Base-by-base conservation (phyloP, 192 early-diverging fungal genomes). In the Coemansia sp. region DNA sequence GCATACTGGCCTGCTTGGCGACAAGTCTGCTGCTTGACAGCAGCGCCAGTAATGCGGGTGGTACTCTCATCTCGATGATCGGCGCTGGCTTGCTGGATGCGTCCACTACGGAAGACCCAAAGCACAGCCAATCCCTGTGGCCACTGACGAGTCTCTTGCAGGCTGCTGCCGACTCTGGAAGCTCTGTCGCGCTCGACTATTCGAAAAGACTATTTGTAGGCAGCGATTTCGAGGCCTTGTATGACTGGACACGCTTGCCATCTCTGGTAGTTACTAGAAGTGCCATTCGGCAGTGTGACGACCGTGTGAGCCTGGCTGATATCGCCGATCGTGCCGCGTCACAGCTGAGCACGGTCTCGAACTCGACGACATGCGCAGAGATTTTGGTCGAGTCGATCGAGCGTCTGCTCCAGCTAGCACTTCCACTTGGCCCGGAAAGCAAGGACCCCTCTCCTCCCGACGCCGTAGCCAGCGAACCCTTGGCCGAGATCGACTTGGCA, bases 341-440 rank as follows among this genome's bases (percentile, higher is more conserved):
- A 19, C 38, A 34, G 22, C 44, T 79, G 22, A 24, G 35, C 3
- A 36, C 18, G 12, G 43, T 24, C 3, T 24, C 17, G 8, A 63
- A 68, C 29, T 21, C 57, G 24, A 32, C 19, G 21, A 40, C 63
- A 1, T 70, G 63, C 17, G 67, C 70, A 7, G 76, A 73, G 42
- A 54, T 79, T 22, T 11, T 73, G 22, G 65, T 68, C 11, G 63
- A 52, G 3, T 61, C 67, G 8, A 37, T 59, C 10, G 76, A 79
- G 54, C 66, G 67, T 1, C 44, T 73, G 4, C 34, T 79, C 6
- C 59, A 70, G 4, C 58, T 79, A 10, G 70, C 76, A 0, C 34
- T 76, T 32, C 63, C 63, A 4, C 37, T 63, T n/a, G 40, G 53
- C 29, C 35, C 56, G 8, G 27, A 21, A 18, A 46, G 33, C 18